Base-by-base conservation (phyloP, 2,329 filamentous ascomycete genomes). In the Aotearoamyces nothofagi region DNA sequence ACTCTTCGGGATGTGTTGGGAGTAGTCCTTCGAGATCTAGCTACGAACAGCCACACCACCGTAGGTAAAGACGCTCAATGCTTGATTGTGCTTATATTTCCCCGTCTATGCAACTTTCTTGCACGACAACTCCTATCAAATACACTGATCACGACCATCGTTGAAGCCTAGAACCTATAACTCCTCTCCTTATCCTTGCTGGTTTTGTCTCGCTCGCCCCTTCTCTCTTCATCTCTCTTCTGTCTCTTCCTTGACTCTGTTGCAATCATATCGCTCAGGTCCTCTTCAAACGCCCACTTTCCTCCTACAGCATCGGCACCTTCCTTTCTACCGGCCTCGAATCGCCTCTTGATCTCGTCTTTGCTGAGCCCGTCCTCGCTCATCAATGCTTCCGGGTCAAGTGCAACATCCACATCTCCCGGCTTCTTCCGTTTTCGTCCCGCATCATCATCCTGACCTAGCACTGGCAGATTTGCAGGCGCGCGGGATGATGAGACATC, bases 251-350 rank as follows among this genome's bases (percentile, higher is more conserved):
- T 69, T 47, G 76, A 83, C 58, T 96, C 90, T 45, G 82, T 77
- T 9, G 83, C 83, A 58, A 98, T 94, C 81, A 98, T 92, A 46
- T 93, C 81, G 44, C 77, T 87, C 32, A 98, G 56, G 49, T 94
- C 87, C 42, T 96, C 87, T 50, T 92, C 81, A 54, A 78, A 77
- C 33, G 72, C 69, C 69, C 77, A 83, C 44, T 73, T 67, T 13
- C 72, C 69, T 19, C 76, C 74, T 14, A 67, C 52, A 11, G 49
- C 79, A 78, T 39, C 76, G 66, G 33, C 59, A 63, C 78, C 62
- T 59, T 66, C 65, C 45, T 70, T 64, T 44, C 67, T 65, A 50
- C 72, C 61, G 17, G 63, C 72, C 33, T 96, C 86, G 46, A 92
- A 98, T 47, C 77, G 68, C 45, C 68, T 73, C 51, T 68, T 69